Evolutionary conservation across 352 stramenopile species (phyloP).

Genomic region (Phytophthora colocasiae): DNA sequence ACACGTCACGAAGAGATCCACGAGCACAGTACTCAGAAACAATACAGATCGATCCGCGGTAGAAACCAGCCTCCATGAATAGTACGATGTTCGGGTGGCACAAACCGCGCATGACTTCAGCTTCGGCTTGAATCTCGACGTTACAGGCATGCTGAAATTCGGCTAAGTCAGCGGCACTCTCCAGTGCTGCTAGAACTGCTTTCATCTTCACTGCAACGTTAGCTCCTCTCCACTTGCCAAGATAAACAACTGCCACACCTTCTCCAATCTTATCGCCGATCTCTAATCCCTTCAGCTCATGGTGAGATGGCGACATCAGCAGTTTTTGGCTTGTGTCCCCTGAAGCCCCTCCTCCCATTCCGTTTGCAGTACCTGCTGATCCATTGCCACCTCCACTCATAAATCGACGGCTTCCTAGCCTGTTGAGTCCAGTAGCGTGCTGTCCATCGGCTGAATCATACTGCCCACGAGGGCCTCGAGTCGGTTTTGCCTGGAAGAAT

Average conservation of each 20-base stretch:
- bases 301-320: constrained; percentile 65
- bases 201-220: constrained; percentile 97
- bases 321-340: constrained; percentile 40
- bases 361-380: constrained; percentile 37
- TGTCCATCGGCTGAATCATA: constrained; percentile 41
- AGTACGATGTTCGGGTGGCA: constrained; percentile 90
- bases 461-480: constrained; percentile 20
- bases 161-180: constrained; percentile 63
- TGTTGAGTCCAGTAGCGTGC: constrained; percentile 24
- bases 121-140: constrained; percentile 84
- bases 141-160: constrained; percentile 88
- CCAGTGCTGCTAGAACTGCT: constrained; percentile 67
- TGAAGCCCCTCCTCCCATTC: constrained; percentile 21
- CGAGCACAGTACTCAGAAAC: constrained; percentile 96
- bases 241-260: constrained; percentile 93
- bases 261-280: constrained; percentile 87
- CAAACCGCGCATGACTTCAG: constrained; percentile 81
- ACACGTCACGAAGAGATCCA: constrained; percentile 95
- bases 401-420: constrained; percentile 37
- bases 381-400: constrained; percentile 32
- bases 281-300: constrained; percentile 83
- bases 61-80: constrained; percentile 91
- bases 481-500: constrained; percentile 53
- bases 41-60: constrained; percentile 92
- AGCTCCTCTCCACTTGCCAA: constrained; percentile 95